A percentile compares a stretch with the other conserved stretches of the same genome.
phyloP scores from a whole-genome alignment of 257 asterid genomes.

The Solanum neorickii region DNA sequence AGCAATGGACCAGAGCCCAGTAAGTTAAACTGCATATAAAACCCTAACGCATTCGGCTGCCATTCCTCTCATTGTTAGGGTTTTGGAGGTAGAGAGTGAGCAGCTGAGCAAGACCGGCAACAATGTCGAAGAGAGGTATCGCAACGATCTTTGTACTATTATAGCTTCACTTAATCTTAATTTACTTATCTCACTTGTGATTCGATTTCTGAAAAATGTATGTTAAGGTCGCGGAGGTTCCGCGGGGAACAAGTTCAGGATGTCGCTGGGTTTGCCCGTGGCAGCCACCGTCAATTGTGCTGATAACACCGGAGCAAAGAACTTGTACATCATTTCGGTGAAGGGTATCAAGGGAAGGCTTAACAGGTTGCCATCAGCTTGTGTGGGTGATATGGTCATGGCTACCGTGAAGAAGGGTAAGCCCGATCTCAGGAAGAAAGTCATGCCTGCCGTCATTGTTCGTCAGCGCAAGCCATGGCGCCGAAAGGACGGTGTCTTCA shows the following conservation, averaged over 20 bases:
- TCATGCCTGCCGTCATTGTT: constrained; percentile 72
- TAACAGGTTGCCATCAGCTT: constrained; percentile 57
- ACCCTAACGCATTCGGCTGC: neutral
- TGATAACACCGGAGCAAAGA: constrained; percentile 66
- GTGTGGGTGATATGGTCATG: constrained; percentile 72
- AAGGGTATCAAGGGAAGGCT: constrained; percentile 60
- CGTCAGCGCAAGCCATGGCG: constrained; percentile 80
- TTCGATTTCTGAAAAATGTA: neutral
- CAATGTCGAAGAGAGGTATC: constrained; percentile 57
- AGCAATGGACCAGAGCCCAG: neutral
- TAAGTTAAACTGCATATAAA: neutral
- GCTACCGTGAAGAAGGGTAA: constrained; percentile 70
- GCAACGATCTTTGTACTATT: neutral
- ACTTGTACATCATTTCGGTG: constrained; percentile 57
- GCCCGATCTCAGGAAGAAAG: constrained; percentile 67
- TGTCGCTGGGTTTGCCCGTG: constrained; percentile 67
- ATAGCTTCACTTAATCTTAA: neutral
- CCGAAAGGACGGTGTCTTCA: constrained; percentile 71
- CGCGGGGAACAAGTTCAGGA: constrained; percentile 63
- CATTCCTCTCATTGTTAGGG: neutral
- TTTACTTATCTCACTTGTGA: neutral
- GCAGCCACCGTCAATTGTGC: constrained; percentile 71
- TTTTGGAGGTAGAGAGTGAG: neutral
- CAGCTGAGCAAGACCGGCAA: neutral
- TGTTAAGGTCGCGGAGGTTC: constrained; percentile 50